A percentile compares a stretch with the other conserved stretches of the same genome.
Evolutionary conservation across 139 green algal genomes (phyloP).

Genomic region (Asterochloris erici): DNA sequence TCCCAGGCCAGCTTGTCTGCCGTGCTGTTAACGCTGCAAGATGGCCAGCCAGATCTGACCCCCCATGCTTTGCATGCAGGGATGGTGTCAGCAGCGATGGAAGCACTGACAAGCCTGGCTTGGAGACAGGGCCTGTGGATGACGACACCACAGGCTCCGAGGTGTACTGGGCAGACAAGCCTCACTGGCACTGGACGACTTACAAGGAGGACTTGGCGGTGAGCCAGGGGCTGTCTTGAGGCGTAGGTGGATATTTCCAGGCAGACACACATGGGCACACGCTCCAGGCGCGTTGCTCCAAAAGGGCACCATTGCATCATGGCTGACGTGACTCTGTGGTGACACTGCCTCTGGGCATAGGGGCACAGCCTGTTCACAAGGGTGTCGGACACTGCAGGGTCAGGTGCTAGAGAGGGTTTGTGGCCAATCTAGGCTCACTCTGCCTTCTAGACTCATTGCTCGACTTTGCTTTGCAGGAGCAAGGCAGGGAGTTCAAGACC

Average conservation of each 20-base stretch:
- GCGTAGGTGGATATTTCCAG: neutral
- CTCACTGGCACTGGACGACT: neutral
- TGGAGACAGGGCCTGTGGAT: no score
- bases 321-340: neutral
- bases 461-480: neutral
- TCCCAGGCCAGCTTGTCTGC: no score
- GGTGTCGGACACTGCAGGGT: no score
- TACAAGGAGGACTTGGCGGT: neutral
- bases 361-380: neutral
- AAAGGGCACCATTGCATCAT: neutral
- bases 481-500: neutral
- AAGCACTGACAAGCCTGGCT: no score
- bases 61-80: no score
- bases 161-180: slow-evolving; percentile 8
- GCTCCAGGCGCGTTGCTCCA: neutral
- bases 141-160: no score
- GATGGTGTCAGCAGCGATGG: no score
- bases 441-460: neutral
- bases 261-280: neutral
- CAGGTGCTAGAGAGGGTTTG: no score
- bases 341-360: neutral
- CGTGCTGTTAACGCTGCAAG: no score
- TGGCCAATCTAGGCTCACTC: no score
- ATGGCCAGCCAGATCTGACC: no score
- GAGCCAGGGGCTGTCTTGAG: neutral